Base-by-base conservation (phyloP, 2,329 filamentous ascomycete species). In the Penicillium sp. region DNA sequence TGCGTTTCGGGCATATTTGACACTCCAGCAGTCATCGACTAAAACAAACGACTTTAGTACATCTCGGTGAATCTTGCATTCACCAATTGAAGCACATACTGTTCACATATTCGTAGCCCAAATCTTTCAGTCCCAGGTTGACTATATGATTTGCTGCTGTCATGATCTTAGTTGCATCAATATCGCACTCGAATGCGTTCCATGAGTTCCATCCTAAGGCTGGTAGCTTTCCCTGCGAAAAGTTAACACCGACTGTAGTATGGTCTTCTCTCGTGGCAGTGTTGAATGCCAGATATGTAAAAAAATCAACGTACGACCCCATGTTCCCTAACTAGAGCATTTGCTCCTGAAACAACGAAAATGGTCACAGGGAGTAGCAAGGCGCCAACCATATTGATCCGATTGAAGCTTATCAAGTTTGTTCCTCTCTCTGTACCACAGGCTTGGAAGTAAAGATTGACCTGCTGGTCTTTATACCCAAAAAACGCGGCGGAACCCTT, bases 1-100 rank as follows among this genome's bases (percentile, higher is more conserved):
- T n/a, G 63, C 64, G 58, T 82, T 73, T 5, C 80, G 73, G 9
- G 61, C 64, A 18, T 62, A 58, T 58, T 80, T 77, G 51, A 77
- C 59, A 7, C 76, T 77, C 81, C 80, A 88, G 71, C 84, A 87
- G 64, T 88, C 85, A 67, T 88, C 84, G 54, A 84, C 70, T 72
- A 47, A 13, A 34, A 9, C 2, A 13, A 18, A 18, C 1, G 18
- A 18, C 18, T 24, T 48, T 34, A 52, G 39, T 9, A 38, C 8
- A 5, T 4, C 27, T 10, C 11, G 10, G 8, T 27, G 24, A 27
- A 6, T 6, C 4, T 6, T 8, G 24, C 24, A 27, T 27, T 27
- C 24, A 27, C 3, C 5, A 6, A 27, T 27, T 8, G 24, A 27
- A 27, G 24, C 24, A 27, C 24, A 27, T 27, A 27, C 65, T 70